A percentile compares a stretch with the other conserved stretches of the same genome.
These are phyloP conservation scores for Phylloporus sp. DNA, from an alignment of 1,284 basidiomycete genomes.

Conservation along the genomic window DNA sequence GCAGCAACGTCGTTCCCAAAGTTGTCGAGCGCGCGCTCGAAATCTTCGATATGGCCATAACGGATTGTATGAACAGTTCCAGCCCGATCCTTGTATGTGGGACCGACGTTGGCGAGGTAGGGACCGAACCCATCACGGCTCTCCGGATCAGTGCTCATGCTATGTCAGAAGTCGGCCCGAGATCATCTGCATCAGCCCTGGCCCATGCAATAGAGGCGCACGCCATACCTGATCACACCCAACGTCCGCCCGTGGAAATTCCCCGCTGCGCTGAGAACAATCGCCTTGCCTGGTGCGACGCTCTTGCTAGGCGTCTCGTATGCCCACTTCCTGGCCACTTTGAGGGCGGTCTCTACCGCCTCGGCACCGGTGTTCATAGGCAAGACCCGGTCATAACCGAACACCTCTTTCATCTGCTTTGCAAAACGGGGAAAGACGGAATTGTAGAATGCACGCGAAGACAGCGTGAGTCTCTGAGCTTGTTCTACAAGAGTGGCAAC, in stretches of 20 bases:
- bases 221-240: constrained; percentile 77
- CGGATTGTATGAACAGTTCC: constrained; percentile 64
- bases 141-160: constrained; percentile 97
- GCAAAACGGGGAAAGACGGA: constrained; percentile 90
- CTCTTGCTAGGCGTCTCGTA: constrained; percentile 84
- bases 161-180: constrained; percentile 33
- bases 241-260: constrained; percentile 98
- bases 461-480: constrained; percentile 90
- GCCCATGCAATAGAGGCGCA: not conserved
- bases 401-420: constrained; percentile 82
- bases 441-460: constrained; percentile 97
- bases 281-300: constrained; percentile 65
- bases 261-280: constrained; percentile 86
- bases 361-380: constrained; percentile 99
- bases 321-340: constrained; percentile 92
- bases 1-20: constrained; percentile 89
- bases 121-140: constrained; percentile 90
- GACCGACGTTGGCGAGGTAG: constrained; percentile 86
- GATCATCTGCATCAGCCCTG: constrained; percentile 16
- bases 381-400: constrained; percentile 94
- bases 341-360: constrained; percentile 90
- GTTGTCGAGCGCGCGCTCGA: constrained; percentile 81
- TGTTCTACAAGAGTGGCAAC: constrained; percentile 84
- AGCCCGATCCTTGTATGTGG: constrained; percentile 61
- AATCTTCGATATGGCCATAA: constrained; percentile 83